Conservation (phyloP, 495 filamentous ascomycete genomes). For the Penicillium nucicola region DNA sequence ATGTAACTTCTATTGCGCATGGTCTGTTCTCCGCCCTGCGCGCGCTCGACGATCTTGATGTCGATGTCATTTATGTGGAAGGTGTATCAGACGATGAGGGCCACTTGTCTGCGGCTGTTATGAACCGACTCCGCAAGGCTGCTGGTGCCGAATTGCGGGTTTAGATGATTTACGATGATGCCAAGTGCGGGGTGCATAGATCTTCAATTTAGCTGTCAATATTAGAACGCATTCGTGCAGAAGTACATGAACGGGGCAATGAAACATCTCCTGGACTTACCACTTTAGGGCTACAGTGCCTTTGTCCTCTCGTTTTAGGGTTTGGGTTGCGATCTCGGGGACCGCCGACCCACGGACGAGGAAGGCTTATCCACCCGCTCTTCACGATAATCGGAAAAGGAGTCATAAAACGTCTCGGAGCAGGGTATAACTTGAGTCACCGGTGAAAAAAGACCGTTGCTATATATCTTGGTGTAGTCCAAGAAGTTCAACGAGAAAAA, state of each 20-base stretch:
- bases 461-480: not conserved
- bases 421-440: too few relatives aligned
- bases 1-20: slow-evolving; percentile 71
- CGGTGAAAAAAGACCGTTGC: too few relatives aligned
- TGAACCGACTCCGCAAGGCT: slow-evolving; percentile 93
- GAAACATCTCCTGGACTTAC: slow-evolving; percentile 15
- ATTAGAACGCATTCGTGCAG: not conserved
- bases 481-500: too few relatives aligned
- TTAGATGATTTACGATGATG: slow-evolving; percentile 18
- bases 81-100: slow-evolving; percentile 73
- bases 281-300: not conserved
- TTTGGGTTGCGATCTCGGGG: slow-evolving; percentile 4
- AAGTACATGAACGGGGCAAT: not conserved
- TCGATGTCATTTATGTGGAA: slow-evolving; percentile 88
- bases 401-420: too few relatives aligned
- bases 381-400: too few relatives aligned
- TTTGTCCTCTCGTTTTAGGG: not conserved
- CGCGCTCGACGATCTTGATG: slow-evolving; percentile 73
- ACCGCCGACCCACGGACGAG: slow-evolving; percentile 17
- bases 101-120: slow-evolving; percentile 86
- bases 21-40: slow-evolving; percentile 84
- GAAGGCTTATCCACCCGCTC: slow-evolving; percentile 2
- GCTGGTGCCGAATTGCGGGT: slow-evolving; percentile 52
- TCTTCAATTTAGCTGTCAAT: not conserved
- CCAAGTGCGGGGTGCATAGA: slow-evolving; percentile 4